Conservation (phyloP, 495 filamentous ascomycete species). For the Hypoxylon fuscum region DNA sequence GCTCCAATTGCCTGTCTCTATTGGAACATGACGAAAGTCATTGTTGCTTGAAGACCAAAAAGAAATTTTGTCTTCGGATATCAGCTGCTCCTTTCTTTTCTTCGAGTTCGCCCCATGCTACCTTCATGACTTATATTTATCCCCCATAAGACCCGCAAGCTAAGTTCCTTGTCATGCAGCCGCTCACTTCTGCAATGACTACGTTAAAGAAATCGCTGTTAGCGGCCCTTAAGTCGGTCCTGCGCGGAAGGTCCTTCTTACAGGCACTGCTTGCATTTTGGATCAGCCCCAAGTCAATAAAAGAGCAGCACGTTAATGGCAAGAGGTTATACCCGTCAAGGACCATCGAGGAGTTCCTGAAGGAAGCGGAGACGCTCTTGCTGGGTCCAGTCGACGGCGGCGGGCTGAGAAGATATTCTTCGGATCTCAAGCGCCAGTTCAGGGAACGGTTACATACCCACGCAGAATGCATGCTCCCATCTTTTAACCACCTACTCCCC, state of each 20-base stretch:
- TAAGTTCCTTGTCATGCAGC: slow-evolving; percentile 53
- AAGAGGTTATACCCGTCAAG: slow-evolving; percentile 32
- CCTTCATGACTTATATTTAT: slow-evolving; percentile 43
- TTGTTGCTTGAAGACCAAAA: slow-evolving; percentile 24
- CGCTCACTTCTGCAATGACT: slow-evolving; percentile 58
- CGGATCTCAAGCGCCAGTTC: slow-evolving; percentile 58
- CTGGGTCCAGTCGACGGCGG: slow-evolving; percentile 48
- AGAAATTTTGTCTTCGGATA: slow-evolving; percentile 27
- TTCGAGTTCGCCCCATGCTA: slow-evolving; percentile 22
- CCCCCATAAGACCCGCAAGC: slow-evolving; percentile 20
- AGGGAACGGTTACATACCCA: slow-evolving; percentile 55
- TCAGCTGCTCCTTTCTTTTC: slow-evolving; percentile 23
- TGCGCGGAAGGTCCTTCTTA: slow-evolving; percentile 61
- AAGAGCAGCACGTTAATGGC: slow-evolving; percentile 46
- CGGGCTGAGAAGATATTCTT: slow-evolving; percentile 50
- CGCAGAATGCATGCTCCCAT: slow-evolving; percentile 64
- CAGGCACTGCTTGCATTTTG: slow-evolving; percentile 60
- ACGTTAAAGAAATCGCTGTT: slow-evolving; percentile 53
- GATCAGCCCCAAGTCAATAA: slow-evolving; percentile 52
- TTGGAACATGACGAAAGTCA: slow-evolving; percentile 44
- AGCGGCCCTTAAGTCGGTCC: slow-evolving; percentile 57
- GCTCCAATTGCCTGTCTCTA: slow-evolving; percentile 33
- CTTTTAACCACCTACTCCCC: slow-evolving; percentile 77
- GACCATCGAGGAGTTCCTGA: slow-evolving; percentile 43
- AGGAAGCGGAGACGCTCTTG: slow-evolving; percentile 49